These are phyloP conservation scores for Fistulinella cinereoalba DNA, from an alignment of 1,284 basidiomycete genomes.

Conservation along the genomic window DNA sequence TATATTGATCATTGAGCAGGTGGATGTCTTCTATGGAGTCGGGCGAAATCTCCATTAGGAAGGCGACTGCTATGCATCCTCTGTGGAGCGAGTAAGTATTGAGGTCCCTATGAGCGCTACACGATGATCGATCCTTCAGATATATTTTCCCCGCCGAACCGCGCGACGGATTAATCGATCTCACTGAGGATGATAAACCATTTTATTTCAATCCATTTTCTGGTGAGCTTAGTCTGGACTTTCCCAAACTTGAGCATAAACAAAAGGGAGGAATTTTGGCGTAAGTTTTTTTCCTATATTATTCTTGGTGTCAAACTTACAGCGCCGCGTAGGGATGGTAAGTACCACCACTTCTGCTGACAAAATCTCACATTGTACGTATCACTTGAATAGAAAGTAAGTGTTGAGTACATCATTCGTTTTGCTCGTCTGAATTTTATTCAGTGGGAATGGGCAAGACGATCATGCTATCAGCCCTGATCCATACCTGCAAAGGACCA, in stretches of 20 bases:
- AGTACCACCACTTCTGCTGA: conserved; percentile 10
- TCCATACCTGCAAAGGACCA: conserved; percentile 71
- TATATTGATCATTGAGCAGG: conserved; percentile 36
- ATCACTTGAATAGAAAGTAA: conserved; percentile 42
- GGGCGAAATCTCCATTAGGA: conserved; percentile 66
- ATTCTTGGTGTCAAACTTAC: conserved; percentile 10
- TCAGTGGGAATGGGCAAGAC: conserved; percentile 96
- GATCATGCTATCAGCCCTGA: conserved; percentile 90
- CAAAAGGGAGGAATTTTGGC: conserved; percentile 87
- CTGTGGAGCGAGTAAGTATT: conserved; percentile 85
- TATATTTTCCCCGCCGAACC: conserved; percentile 67
- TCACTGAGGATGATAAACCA: conserved; percentile 63
- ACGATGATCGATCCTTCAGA: conserved; percentile 39
- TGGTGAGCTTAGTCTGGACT: conserved; percentile 89
- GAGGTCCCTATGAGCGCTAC: conserved; percentile 1
- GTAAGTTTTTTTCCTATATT: conserved; percentile 48
- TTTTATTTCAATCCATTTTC: conserved; percentile 93
- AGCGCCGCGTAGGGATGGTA: conserved; percentile 51
- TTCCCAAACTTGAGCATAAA: conserved; percentile 79
- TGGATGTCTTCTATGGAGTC: conserved; percentile 94
- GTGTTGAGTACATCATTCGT: conserved; percentile 12
- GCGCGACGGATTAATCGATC: conserved; percentile 54
- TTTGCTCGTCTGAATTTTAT: conserved; percentile 11
- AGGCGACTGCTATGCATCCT: conserved; percentile 82
- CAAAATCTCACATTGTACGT: conserved; percentile 5